Conservation (phyloP, 2,329 filamentous ascomycete species). For the Penicillium expansum region DNA sequence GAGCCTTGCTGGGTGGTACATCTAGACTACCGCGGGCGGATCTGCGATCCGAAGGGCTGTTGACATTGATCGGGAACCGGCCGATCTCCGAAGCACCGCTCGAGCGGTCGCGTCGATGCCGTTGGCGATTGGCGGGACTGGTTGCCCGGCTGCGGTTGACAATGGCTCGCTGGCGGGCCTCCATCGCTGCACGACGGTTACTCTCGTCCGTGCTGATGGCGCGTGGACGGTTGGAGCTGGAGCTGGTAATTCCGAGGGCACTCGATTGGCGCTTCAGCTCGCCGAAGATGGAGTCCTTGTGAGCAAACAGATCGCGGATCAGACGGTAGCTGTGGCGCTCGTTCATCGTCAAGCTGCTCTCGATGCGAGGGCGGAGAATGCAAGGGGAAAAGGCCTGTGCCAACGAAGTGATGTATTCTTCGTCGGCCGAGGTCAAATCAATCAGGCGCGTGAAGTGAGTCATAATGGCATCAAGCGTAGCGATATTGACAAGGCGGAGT, state of each 20-base stretch:
- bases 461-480: constrained; percentile 95
- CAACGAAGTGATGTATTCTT: constrained; percentile 73
- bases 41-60: constrained; percentile 53
- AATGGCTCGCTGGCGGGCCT: constrained; percentile 82
- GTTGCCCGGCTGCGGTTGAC: constrained; percentile 69
- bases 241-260: constrained; percentile 46
- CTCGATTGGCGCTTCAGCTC: constrained; percentile 76
- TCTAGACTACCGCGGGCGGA: constrained; percentile 69
- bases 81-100: constrained; percentile 68
- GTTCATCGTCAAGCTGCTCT: constrained; percentile 90
- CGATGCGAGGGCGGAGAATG: constrained; percentile 78
- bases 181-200: constrained; percentile 88
- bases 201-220: constrained; percentile 95
- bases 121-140: constrained; percentile 57
- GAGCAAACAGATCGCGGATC: constrained; percentile 83
- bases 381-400: constrained; percentile 76
- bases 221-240: constrained; percentile 62
- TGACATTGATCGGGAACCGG: constrained; percentile 78
- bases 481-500: constrained; percentile 92
- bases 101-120: constrained; percentile 78
- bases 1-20: constrained; percentile 64
- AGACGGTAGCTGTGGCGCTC: constrained; percentile 90
- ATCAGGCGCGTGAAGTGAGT: constrained; percentile 97
- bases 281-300: constrained; percentile 94
- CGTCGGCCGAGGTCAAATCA: constrained; percentile 93